Evolutionary conservation across 2,329 filamentous ascomycete species (phyloP), one percentile per base, ranked within the genome.

Genomic region (Aspergillus intermedius): DNA sequence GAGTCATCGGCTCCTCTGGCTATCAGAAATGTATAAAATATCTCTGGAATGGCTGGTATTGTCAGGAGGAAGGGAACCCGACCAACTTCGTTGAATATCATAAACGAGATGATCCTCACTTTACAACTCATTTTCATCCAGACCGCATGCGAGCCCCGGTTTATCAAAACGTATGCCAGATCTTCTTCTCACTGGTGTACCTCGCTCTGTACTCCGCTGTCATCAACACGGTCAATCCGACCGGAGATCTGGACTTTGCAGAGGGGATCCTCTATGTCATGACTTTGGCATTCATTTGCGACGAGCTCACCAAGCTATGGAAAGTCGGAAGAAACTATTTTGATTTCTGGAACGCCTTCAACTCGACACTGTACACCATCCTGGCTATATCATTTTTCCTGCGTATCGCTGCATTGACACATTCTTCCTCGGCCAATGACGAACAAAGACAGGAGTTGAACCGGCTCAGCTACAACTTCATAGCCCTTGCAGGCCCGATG

Each of bases 291-390:
- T 98, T 94, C 67, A 79, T 96, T 28, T 90, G 84, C 60, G 91
- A 98, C 64, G 93, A 97, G 64, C 57, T 84, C 1, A 74, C 83
- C 63, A 98, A 98, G 68, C 81, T 96, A 58, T 95, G 88, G 81
- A 98, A 98, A 67, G 87, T 95, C 12, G 93, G 93, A 8, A 81
- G 87, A 53, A 87, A 86, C 60, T 97, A 97, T 62, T 77, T 98
- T 48, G 86, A 88, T 17, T 98, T 98, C 68, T 97, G 93, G 93
- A 96, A 95, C 61, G 87, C 87, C 21, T 95, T 98, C 75, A 98
- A 98, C 68, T 79, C 81, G 22, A 77, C 85, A 0, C 77, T 98
- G 0, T 98, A 98, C 68, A 70, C 79, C 0, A 75, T 97, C 1
- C 76, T 98, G 30, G 80, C 83, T 0, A 80, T 87, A 3, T 95